Percentiles rank a stretch among this genome's conserved stretches.
Evolutionary conservation across 1,284 basidiomycete species (phyloP).

Genomic region (Tilletia caries): DNA sequence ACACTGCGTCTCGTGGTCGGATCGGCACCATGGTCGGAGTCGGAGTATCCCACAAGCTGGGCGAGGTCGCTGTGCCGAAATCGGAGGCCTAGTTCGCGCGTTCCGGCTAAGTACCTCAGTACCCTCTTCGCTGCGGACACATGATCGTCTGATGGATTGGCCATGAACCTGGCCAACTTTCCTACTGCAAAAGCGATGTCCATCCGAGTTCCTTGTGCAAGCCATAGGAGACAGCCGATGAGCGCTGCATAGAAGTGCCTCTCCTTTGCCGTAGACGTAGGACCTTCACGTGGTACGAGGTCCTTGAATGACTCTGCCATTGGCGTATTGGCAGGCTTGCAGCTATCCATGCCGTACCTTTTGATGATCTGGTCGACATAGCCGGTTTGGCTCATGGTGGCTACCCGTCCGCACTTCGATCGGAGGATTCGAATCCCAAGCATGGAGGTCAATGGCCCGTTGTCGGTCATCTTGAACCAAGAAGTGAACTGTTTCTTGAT

Average conservation of each 20-base stretch:
- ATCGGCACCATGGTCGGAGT: background rate
- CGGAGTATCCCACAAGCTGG: background rate
- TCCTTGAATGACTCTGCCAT: background rate
- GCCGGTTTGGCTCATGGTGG: background rate
- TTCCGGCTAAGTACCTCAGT: background rate
- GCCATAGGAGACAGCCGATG: background rate
- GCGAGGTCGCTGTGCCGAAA: background rate
- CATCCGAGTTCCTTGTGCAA: background rate
- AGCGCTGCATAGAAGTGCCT: background rate
- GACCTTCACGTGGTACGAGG: background rate
- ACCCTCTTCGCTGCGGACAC: background rate
- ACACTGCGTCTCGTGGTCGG: background rate
- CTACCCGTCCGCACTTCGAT: background rate
- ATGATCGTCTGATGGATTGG: background rate
- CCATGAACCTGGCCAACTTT: background rate
- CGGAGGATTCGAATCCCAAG: background rate
- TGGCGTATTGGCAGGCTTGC: background rate
- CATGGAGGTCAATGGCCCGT: background rate
- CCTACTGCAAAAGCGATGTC: background rate
- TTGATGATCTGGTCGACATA: background rate
- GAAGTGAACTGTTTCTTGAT: background rate
- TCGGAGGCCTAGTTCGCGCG: background rate
- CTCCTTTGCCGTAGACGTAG: background rate
- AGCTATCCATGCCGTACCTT: background rate
- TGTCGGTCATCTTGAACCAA: background rate